Evolutionary conservation across 164 flowering plant species (phyloP).

Genomic region (Stephania japonica): DNA sequence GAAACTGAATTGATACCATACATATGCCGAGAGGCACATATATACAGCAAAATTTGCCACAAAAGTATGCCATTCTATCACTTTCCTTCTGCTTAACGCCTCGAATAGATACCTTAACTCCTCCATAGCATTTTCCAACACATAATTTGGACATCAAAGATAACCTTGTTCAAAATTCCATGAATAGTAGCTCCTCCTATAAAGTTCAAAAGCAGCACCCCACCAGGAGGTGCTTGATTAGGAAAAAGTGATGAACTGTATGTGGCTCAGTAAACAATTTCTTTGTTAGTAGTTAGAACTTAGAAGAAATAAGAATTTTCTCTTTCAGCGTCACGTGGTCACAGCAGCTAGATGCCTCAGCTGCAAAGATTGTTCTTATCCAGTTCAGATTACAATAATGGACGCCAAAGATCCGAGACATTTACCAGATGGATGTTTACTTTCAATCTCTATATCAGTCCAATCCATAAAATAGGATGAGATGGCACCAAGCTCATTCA

Average conservation of each 20-base stretch:
- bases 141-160: background rate
- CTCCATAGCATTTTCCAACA: no score
- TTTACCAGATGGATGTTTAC: slow-evolving; percentile 8
- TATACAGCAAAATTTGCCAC: no score
- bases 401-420: background rate
- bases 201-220: slow-evolving; percentile 76
- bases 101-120: no score
- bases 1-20: no score
- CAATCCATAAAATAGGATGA: background rate
- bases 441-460: background rate
- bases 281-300: no score
- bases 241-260: slow-evolving; percentile 96
- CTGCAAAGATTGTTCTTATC: background rate
- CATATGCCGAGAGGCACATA: no score
- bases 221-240: slow-evolving; percentile 84
- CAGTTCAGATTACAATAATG: slow-evolving; percentile 5
- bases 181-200: slow-evolving; percentile 94
- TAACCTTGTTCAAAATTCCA: slow-evolving; percentile 74
- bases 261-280: no score
- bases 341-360: background rate
- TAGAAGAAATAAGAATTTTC: no score
- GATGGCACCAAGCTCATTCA: background rate
- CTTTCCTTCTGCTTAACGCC: no score
- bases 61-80: no score
- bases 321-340: background rate